Evolutionary conservation across 176 grass and related monocot species (phyloP), one percentile per base, ranked within the genome.

Genomic region (Alopecurus myosuroides): DNA sequence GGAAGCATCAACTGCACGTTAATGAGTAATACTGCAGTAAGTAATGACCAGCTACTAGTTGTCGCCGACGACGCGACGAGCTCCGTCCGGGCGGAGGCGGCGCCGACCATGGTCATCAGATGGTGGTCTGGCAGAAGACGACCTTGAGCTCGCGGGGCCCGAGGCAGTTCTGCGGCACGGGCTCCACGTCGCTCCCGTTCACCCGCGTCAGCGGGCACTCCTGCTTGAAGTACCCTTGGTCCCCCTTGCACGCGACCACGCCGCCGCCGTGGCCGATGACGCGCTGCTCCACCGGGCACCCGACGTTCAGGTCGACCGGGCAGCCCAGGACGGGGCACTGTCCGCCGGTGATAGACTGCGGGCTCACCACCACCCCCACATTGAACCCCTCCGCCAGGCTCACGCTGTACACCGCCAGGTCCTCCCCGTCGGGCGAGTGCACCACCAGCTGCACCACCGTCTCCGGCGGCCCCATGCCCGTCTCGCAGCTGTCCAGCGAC

Each of bases 301-400:
- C n/a, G 26, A 4, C 12, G 67, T 85, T 85, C 0, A 86, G 56
- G 50, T 89, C 51, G 0, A 12, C 80, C 2, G 85, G 9, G 85
- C 89, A 87, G 3, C 84, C 85, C 7, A 86, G 79, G 1, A 37
- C 84, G 7, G 79, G 89, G 89, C 89, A 91, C 75, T 78, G 88
- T 4, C 88, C 85, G 22, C 80, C 84, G 17, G 39, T 23, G 72
- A 75, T 18, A 35, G 57, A 57, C 8, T 87, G 80, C 30, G 89
- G 89, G 74, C 76, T 84, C 53, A 90, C 75, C 64, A 80, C 80
- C 29, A 30, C 57, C 1, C 85, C 85, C 17, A 90, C 80, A 58
- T 90, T 90, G 81, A 84, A 90, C 35, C 89, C 89, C 18, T 62
- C 55, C 55, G 75, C 57, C 5, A 90, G 66, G 89, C 85, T 87